A percentile compares a stretch with the other conserved stretches of the same genome.
phyloP scores from a whole-genome alignment of 306 rosid genomes.

The Corylus americana region DNA sequence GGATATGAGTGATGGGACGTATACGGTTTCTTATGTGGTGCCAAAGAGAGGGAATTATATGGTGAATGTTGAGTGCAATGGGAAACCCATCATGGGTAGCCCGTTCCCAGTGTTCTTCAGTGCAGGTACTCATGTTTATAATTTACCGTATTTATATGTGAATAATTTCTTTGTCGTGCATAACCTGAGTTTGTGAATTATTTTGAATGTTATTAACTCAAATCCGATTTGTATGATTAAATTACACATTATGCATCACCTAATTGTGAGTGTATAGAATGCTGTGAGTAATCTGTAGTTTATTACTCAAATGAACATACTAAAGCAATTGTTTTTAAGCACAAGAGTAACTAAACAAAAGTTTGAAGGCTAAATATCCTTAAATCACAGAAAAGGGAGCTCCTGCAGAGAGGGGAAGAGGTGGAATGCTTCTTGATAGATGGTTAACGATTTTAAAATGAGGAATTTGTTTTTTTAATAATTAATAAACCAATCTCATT shows the following conservation, averaged over 20 bases:
- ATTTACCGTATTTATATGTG: background rate
- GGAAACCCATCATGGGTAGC: conserved; percentile 93
- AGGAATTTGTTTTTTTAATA: background rate
- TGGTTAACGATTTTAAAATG: background rate
- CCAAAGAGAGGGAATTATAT: conserved; percentile 97
- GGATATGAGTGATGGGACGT: conserved; percentile 93
- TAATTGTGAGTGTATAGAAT: background rate
- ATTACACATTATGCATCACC: background rate
- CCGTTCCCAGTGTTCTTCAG: conserved; percentile 98
- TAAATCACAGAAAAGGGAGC: background rate
- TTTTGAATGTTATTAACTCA: background rate
- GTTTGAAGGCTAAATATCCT: background rate
- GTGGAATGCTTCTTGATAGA: conserved; percentile 1
- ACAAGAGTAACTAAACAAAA: background rate
- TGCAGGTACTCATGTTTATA: conserved; percentile 61
- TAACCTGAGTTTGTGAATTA: background rate
- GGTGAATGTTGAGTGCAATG: conserved; percentile 88
- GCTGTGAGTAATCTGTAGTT: background rate
- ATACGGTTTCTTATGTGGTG: conserved; percentile 87
- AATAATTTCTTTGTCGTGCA: background rate
- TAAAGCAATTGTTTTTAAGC: background rate
- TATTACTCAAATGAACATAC: background rate
- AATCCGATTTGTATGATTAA: background rate
- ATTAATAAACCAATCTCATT: no score
- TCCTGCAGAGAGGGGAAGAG: background rate